phyloP scores from a whole-genome alignment of 371 early-diverging fungal genomes.

The Rhizopus arrhizus region DNA sequence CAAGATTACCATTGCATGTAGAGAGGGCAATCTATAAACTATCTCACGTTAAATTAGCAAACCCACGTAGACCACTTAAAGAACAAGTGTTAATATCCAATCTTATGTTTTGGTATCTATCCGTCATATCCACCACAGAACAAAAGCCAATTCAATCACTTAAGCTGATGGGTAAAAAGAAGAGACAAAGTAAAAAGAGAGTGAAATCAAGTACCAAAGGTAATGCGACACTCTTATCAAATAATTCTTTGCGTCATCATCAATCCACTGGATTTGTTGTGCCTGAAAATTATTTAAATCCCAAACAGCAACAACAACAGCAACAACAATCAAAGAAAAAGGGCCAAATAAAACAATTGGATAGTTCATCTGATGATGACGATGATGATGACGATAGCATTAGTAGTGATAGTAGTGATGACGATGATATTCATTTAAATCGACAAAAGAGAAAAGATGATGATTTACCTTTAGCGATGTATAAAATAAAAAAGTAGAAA shows the following conservation, averaged over 20 bases:
- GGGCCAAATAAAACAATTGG: conserved; percentile 5
- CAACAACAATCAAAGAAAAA: neutral
- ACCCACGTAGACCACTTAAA: conserved; percentile 82
- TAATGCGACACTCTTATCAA: conserved; percentile 13
- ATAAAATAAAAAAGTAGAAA: conserved; percentile 15
- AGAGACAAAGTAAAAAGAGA: conserved; percentile 15
- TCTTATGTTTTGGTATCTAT: conserved; percentile 94
- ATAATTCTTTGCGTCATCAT: neutral
- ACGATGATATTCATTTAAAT: conserved; percentile 3
- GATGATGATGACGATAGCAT: neutral
- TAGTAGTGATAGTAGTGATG: conserved; percentile 6
- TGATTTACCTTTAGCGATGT: conserved; percentile 34
- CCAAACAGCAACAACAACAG: neutral
- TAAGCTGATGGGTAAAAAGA: conserved; percentile 21
- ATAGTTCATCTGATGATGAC: conserved; percentile 25
- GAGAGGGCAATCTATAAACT: conserved; percentile 90
- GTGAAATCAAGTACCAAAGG: conserved; percentile 12
- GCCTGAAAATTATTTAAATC: conserved; percentile 45
- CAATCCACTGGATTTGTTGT: conserved; percentile 49
- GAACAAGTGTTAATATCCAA: conserved; percentile 95
- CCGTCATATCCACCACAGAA: conserved; percentile 56
- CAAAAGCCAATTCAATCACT: conserved; percentile 15
- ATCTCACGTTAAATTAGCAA: conserved; percentile 90
- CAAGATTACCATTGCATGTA: conserved; percentile 77
- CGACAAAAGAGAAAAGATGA: conserved; percentile 27